Percentiles rank a stretch among this genome's conserved stretches.
phyloP scores from a whole-genome alignment of 768 basidiomycete species.

The Favolaschia claudopus region DNA sequence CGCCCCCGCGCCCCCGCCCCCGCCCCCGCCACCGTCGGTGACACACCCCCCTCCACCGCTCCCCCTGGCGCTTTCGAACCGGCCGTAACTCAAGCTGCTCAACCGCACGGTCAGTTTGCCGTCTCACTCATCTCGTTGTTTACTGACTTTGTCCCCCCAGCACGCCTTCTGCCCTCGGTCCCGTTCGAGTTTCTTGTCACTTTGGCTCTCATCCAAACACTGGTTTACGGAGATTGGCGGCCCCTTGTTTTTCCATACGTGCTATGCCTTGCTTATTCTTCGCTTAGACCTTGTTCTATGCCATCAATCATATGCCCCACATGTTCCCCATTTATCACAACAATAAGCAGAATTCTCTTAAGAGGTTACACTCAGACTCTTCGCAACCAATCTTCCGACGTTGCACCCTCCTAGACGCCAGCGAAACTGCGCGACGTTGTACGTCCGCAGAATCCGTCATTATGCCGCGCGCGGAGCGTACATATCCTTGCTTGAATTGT shows the following conservation, averaged over 20 bases:
- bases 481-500: constrained; percentile 7
- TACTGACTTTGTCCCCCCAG: constrained; percentile 4
- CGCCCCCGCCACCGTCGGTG: neutral
- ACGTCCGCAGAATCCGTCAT: constrained; percentile 6
- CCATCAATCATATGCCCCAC: constrained; percentile 3
- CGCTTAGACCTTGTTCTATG: constrained; percentile 8
- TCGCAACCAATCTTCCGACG: neutral
- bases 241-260: constrained; percentile 13
- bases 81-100: neutral
- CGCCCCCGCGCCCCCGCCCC: neutral
- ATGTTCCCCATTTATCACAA: constrained; percentile 14
- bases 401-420: neutral
- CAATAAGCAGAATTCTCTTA: neutral
- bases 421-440: constrained; percentile 5
- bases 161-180: constrained; percentile 6
- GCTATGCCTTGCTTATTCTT: constrained; percentile 3
- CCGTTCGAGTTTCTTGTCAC: constrained; percentile 16
- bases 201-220: constrained; percentile 8
- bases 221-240: constrained; percentile 14
- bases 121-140: neutral
- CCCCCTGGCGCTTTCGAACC: neutral
- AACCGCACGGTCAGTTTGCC: neutral
- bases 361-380: neutral
- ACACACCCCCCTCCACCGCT: no score
- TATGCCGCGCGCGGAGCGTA: constrained; percentile 3